A percentile compares a stretch with the other conserved stretches of the same genome.
These are phyloP conservation scores for Pyrenophora teres DNA, from an alignment of 2,329 filamentous ascomycete species.

Conservation along the genomic window DNA sequence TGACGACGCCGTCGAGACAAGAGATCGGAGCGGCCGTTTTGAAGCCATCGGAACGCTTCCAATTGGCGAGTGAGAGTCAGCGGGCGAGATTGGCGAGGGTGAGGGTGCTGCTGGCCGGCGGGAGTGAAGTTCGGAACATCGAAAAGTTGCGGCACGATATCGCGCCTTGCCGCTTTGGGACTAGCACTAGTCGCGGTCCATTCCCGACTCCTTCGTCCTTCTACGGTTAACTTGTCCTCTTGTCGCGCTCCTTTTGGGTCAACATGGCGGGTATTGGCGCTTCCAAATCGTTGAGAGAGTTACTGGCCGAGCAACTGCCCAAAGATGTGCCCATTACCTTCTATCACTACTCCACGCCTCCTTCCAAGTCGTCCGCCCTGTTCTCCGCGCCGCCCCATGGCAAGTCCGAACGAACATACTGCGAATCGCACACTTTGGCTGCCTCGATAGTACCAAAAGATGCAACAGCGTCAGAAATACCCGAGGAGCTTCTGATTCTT, in stretches of 20 bases:
- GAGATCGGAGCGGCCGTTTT: constrained; percentile 48
- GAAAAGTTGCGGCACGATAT: constrained; percentile 37
- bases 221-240: constrained; percentile 13
- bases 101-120: constrained; percentile 8
- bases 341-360: constrained; percentile 86
- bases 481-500: constrained; percentile 69
- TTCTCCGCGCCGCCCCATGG: constrained; percentile 77
- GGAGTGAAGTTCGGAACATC: constrained; percentile 30
- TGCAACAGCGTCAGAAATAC: constrained; percentile 20
- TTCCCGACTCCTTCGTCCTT: constrained; percentile 18
- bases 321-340: constrained; percentile 66
- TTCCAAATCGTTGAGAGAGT: constrained; percentile 43
- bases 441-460: constrained; percentile 55
- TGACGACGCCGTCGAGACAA: constrained; percentile 34
- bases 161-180: constrained; percentile 22
- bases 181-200: constrained; percentile 23
- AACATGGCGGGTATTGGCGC: constrained; percentile 34
- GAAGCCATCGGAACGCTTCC: constrained; percentile 52
- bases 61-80: constrained; percentile 19
- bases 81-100: constrained; percentile 17
- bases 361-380: constrained; percentile 73
- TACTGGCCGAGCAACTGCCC: constrained; percentile 59
- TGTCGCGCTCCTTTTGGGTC: constrained; percentile 10
- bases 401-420: constrained; percentile 76
- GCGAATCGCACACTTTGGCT: constrained; percentile 80